Evolutionary conservation across 768 basidiomycete genomes (phyloP), one percentile per base, ranked within the genome.

Genomic region (Boletus coccyginus): DNA sequence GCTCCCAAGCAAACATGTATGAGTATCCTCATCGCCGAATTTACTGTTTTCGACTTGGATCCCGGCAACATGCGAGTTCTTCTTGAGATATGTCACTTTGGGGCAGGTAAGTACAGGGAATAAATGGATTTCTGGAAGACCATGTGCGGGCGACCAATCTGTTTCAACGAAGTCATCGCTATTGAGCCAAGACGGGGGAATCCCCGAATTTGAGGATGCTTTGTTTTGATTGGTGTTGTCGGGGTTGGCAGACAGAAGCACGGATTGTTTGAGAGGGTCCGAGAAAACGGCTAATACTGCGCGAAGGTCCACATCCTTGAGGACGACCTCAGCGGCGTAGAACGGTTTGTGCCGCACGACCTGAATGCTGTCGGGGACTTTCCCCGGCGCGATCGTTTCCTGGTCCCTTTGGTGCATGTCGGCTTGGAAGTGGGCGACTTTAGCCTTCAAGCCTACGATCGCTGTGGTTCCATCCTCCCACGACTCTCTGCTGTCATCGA

Each of bases 341-440:
- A 97, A 92, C 4, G 89, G 83, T 68, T 94, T 97, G 68, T 88
- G 87, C 10, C 83, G 80, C 7, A 85, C 73, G 5, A 80, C 77
- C 65, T 86, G 86, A 19, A 77, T 78, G n/a, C 81, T 79, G 24
- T 82, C 74, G 8, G 85, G 78, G 46, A 79, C 72, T 50, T 77
- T 75, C n/a, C 85, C 84, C 9, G 78, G 74, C 1, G 86, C 80
- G 1, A 75, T 76, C 9, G 81, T 79, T 74, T 95, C 92, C 73
- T 94, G 89, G 58, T 90, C 88, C 49, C 94, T 81, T 72, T 97
- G 94, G 69, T 98, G 95, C 75, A 95, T 81, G 66, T 98, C 95
- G 44, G 89, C 92, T 59, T 89, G 86, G 66, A 97, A 85, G 46
- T 85, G 82, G 36, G 86, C 85, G 38, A 95, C 82, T 65, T 86